Base-by-base conservation (phyloP, 768 basidiomycete genomes). In the Suillus subaureus region DNA sequence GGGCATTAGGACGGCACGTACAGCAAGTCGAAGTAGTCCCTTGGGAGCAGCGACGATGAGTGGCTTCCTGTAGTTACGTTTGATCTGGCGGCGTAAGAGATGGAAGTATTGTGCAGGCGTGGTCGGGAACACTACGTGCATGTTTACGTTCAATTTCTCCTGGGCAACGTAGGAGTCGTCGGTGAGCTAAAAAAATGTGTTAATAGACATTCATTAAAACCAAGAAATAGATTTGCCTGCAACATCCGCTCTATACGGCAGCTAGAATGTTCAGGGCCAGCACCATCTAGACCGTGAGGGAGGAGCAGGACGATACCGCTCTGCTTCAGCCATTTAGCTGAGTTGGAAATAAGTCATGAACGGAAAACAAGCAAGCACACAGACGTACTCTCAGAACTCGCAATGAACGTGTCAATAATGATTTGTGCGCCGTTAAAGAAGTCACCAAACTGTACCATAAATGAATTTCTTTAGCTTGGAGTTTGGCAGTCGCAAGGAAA, bases 41-140 rank as follows among this genome's bases (percentile, higher is more conserved):
- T 97, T 97, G 0, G 96, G 95, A 4, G 87, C 89, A 13, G 92
- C 91, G 7, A 97, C 86, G 35, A 97, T 80, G 57, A 97, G 79
- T 0, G 95, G 96, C 73, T 93, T 96, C 64, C 95, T 83, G 79
- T 89, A 96, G 68, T 94, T 94, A 52, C 95, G 82, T 71, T 84
- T 82, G 72, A 96, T 86, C 75, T 97, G 96, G 57, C 95, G 83
- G 63, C 96, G 82, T n/a, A 97, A 81, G 1, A 97, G 82, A 74
- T 97, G 96, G 86, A 97, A 97, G 70, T 96, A 94, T 65, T 97
- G 93, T 1, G 93, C 92, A 0, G 96, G 87, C 0, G 95, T 96
- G 1, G 94, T 96, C 0, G 94, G 93, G 78, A 89, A 96, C 4
- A 85, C 85, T 37, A 96, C 85, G 58, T 91, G 89, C 84, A 96